Base-by-base conservation (phyloP, 495 filamentous ascomycete species). In the Xylaria intraflava region DNA sequence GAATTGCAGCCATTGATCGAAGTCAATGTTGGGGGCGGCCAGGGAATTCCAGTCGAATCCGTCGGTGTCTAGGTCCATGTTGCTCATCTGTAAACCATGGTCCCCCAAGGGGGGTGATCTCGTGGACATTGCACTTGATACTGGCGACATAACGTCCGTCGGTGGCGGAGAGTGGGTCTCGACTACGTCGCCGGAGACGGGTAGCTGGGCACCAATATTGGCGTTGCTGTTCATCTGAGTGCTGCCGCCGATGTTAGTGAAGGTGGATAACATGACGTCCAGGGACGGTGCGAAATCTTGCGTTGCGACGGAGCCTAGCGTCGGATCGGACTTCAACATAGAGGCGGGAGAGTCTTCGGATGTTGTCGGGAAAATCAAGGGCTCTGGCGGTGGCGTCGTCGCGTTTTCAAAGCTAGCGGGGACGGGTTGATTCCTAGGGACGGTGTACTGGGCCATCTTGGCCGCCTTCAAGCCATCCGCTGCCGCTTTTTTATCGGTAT, bases 1-100 rank as follows among this genome's bases (percentile, higher is more conserved):
- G 50, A 71, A 76, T 45, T 74, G 67, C 31, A 76, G 60, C 66
- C 68, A 76, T 46, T 74, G 71, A 31, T 71, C 70, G 43, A 72
- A 72, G 58, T 76, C 70, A 39, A 74, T 67, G 38, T 70, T 67
- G 1, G 60, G 62, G 3, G 59, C 65, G 0, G 69, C 51, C 1
- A 69, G 51, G 30, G 65, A 62, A 45, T 65, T 68, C 69, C 69
- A 71, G 51, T 71, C 69, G 43, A 71, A 71, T 8, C 63, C 63
- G 53, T 67, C 65, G 36, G 56, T 54, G 31, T 71, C 59, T 19
- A 65, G 38, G 7, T 52, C 52, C 24, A 48, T 59, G 16, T 29
- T 24, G 12, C 33, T 46, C 8, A 45, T 22, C 11, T 58, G 55
- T 0, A 49, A 23, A 1, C 36, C 54, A 22, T 57, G 56, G 14